Evolutionary conservation across 1,284 basidiomycete species (phyloP), one percentile per base, ranked within the genome.

Genomic region (Trichosporon sp.): DNA sequence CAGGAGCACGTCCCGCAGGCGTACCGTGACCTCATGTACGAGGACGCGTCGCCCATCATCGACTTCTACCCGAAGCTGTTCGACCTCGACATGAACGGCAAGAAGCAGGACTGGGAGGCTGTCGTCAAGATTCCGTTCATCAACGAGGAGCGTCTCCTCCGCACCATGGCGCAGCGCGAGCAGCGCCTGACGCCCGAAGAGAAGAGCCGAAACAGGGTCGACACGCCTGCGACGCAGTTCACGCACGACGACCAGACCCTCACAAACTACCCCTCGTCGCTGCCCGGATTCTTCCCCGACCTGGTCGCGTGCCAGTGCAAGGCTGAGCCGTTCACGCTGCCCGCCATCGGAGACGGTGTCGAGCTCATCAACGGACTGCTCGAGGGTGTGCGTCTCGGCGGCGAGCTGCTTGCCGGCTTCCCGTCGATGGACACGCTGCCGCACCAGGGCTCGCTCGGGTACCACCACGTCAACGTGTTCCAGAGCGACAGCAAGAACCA

Each of bases 101-200:
- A 99, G 87, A 99, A 96, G 81, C 90, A 91, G 76, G 95, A 98
- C 38, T 99, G 97, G 97, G 97, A 99, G 81, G 96, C 96, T 0
- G 89, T 99, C 70, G 94, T 99, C 70, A 98, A 99, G 85, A 98
- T 99, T 75, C 97, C 97, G 0, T 99, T 99, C 83, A 99, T 99
- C 73, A 90, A 98, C 64, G 90, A 97, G 83, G 78, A 86, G 18
- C 86, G 93, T 64, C 83, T 99, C 18, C 84, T 98, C 32, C 86
- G 86, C 25, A 92, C 94, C 1, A 96, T 98, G 95, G 83, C 84
- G 91, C 90, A 89, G 69, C 87, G 91, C 51, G 91, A 95, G 74
- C 88, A 91, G 76, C 87, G 89, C 18, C 84, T 99, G 4, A 91
- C 90, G 0, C 80, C 86, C 0, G 94, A 92, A 72, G 96, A 99